Percentiles rank a stretch among this genome's conserved stretches.
These are phyloP conservation scores for Neospermospora avenae DNA, from an alignment of 2,329 filamentous ascomycete genomes.

Conservation along the genomic window DNA sequence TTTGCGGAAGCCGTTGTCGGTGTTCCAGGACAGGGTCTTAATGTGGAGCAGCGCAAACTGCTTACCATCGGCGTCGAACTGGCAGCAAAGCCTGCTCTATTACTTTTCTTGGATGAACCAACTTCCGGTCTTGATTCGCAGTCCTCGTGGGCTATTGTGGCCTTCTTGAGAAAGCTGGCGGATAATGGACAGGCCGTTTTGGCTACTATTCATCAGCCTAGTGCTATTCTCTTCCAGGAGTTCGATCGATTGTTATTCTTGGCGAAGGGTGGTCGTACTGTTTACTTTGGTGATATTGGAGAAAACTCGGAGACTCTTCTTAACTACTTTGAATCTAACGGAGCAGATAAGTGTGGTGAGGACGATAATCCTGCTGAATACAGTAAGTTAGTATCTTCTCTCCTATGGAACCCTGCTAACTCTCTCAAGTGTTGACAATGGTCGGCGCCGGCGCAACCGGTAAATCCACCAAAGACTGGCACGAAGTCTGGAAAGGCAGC, in stretches of 20 bases:
- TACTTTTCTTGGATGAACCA: constrained; percentile 92
- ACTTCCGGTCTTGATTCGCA: constrained; percentile 93
- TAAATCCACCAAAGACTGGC: constrained; percentile 58
- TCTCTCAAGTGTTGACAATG: constrained; percentile 36
- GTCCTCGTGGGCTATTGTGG: constrained; percentile 88
- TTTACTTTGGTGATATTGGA: constrained; percentile 82
- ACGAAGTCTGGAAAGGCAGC: constrained; percentile 39
- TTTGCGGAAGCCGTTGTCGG: constrained; percentile 91
- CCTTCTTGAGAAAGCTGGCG: constrained; percentile 84
- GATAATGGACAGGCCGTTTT: constrained; percentile 88
- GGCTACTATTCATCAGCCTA: constrained; percentile 94
- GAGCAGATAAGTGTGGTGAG: constrained; percentile 61
- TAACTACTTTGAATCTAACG: constrained; percentile 72
- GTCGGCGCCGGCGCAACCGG: constrained; percentile 61
- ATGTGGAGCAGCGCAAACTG: constrained; percentile 68
- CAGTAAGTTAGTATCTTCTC: constrained; percentile 52
- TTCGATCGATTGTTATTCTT: constrained; percentile 81
- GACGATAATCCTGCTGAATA: constrained; percentile 80
- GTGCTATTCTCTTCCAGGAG: constrained; percentile 87
- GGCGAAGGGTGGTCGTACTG: constrained; percentile 70
- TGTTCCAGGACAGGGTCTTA: constrained; percentile 83
- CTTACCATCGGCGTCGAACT: constrained; percentile 96
- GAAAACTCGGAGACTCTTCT: constrained; percentile 32
- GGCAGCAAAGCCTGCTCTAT: constrained; percentile 82
- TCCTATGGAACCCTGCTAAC: constrained; percentile 27